A percentile compares a stretch with the other conserved stretches of the same genome.
Conservation (phyloP, 2,329 filamentous ascomycete species). For the Lachnellula arida region DNA sequence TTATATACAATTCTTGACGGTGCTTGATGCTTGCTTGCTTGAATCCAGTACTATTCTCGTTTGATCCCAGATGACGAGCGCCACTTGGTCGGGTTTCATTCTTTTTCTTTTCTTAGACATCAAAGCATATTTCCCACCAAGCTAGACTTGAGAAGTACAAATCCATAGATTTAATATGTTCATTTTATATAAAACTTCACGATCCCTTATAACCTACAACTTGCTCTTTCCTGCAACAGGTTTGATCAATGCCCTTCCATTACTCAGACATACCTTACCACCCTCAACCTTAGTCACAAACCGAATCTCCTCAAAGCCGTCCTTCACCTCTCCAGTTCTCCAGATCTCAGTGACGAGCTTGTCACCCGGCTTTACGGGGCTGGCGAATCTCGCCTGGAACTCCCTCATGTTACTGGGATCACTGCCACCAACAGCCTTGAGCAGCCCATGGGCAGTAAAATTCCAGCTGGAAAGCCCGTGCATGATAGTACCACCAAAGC, state of each 20-base stretch:
- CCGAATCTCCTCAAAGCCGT: conserved; percentile 75
- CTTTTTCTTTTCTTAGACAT: too few relatives aligned
- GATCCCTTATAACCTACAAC: conserved; percentile 10
- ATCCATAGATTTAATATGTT: not conserved
- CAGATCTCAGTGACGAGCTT: conserved; percentile 79
- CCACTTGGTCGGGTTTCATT: too few relatives aligned
- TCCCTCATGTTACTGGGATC: conserved; percentile 79
- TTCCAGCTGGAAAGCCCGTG: conserved; percentile 91
- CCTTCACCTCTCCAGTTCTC: conserved; percentile 64
- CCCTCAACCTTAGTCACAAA: conserved; percentile 75
- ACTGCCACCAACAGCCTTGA: conserved; percentile 68
- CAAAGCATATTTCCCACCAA: too few relatives aligned
- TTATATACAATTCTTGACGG: too few relatives aligned
- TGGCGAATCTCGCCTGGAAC: conserved; percentile 84
- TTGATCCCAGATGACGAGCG: too few relatives aligned
- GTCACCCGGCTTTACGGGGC: conserved; percentile 77
- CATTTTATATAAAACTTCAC: not conserved
- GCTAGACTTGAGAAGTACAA: too few relatives aligned
- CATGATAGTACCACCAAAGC: conserved; percentile 83
- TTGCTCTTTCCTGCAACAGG: conserved; percentile 23
- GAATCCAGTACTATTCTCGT: too few relatives aligned
- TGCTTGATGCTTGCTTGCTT: too few relatives aligned
- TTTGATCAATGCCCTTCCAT: conserved; percentile 71
- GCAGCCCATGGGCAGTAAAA: conserved; percentile 65
- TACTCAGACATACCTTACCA: conserved; percentile 81